Percentiles rank a stretch among this genome's conserved stretches.
Conservation (phyloP, 495 filamentous ascomycete genomes). For the Tricharina praecox region DNA sequence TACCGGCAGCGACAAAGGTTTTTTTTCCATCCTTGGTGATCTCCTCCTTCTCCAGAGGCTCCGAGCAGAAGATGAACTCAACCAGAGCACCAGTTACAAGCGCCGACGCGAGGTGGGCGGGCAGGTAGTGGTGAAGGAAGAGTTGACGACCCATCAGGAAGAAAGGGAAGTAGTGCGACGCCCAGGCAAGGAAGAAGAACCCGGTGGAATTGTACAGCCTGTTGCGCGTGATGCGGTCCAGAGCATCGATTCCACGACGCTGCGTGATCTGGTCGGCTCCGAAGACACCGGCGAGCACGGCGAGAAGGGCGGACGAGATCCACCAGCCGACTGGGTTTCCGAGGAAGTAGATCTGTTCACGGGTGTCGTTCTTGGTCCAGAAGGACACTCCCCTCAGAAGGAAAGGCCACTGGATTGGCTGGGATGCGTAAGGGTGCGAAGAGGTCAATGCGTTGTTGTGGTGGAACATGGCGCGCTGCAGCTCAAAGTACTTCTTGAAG, state of each 20-base stretch:
- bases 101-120: slow-evolving; percentile 79
- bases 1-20: slow-evolving; percentile 31
- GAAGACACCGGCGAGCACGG: slow-evolving; percentile 83
- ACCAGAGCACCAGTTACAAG: slow-evolving; percentile 89
- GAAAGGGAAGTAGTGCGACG: slow-evolving; percentile 94
- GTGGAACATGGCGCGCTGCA: slow-evolving; percentile 96
- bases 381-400: slow-evolving; percentile 91
- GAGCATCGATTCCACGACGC: slow-evolving; percentile 76
- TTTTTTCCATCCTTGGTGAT: slow-evolving; percentile 32
- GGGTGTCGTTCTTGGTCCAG: slow-evolving; percentile 95
- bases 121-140: slow-evolving; percentile 94
- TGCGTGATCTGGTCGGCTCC: slow-evolving; percentile 85
- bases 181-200: slow-evolving; percentile 97
- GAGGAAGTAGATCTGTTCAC: slow-evolving; percentile 95
- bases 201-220: slow-evolving; percentile 95
- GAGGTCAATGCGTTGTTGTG: slow-evolving; percentile 96
- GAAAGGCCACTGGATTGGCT: slow-evolving; percentile 97
- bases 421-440: slow-evolving; percentile 86
- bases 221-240: slow-evolving; percentile 80
- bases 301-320: slow-evolving; percentile 77
- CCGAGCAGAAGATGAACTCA: slow-evolving; percentile 88
- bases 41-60: slow-evolving; percentile 43
- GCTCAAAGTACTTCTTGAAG: slow-evolving; percentile 85
- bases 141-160: slow-evolving; percentile 95
- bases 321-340: slow-evolving; percentile 97